Conservation (phyloP, 2,329 filamentous ascomycete genomes). For the Thermomyces lanuginosus region DNA sequence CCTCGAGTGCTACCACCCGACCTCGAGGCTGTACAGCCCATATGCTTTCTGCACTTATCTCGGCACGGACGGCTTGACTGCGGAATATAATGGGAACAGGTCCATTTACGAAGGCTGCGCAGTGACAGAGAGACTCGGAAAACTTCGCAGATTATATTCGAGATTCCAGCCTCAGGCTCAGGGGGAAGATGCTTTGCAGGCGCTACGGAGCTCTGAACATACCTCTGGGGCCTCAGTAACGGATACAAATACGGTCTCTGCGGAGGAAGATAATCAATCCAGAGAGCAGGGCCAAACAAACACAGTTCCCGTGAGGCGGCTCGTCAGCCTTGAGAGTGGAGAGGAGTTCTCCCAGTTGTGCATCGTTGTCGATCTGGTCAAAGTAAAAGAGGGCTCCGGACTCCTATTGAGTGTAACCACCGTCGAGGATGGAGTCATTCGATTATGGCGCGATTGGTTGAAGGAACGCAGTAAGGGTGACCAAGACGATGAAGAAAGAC, state of each 20-base stretch:
- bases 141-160: conserved; percentile 46
- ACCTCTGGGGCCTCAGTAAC: too few relatives aligned
- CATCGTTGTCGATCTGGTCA: conserved; percentile 50
- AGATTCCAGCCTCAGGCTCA: conserved; percentile 52
- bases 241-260: too few relatives aligned
- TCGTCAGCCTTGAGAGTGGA: conserved; percentile 48
- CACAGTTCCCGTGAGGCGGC: conserved; percentile 44
- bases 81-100: conserved; percentile 24
- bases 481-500: conserved; percentile 21
- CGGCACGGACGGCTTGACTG: conserved; percentile 44
- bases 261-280: too few relatives aligned
- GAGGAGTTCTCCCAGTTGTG: conserved; percentile 64
- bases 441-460: conserved; percentile 61
- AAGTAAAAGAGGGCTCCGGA: conserved; percentile 43
- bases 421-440: conserved; percentile 50
- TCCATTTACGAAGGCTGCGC: conserved; percentile 20
- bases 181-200: too few relatives aligned
- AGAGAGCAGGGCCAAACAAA: too few relatives aligned
- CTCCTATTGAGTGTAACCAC: conserved; percentile 49
- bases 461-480: conserved; percentile 16
- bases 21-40: conserved; percentile 50
- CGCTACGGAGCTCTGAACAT: too few relatives aligned
- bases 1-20: conserved; percentile 64
- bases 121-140: conserved; percentile 21
- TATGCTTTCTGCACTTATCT: conserved; percentile 53